Evolutionary conservation across 139 green algal genomes (phyloP), one percentile per base, ranked within the genome.

Genomic region (Chlamydomonas sp.): DNA sequence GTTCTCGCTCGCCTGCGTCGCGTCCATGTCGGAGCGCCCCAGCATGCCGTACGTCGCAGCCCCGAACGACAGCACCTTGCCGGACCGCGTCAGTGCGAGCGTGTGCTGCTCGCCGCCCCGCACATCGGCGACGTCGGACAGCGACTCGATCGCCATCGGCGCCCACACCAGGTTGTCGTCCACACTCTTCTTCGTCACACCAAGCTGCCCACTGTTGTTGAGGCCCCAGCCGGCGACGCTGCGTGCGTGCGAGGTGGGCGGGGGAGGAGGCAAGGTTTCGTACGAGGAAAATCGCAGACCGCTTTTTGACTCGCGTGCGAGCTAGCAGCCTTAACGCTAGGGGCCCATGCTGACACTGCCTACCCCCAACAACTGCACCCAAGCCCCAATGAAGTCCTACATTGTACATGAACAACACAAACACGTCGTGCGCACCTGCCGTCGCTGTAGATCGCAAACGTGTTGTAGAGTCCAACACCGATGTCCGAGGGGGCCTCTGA

Each of bases 121-220:
- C 6, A 87, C 72, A 29, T 30, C 28, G 5, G 35, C 8, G 38
- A 70, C 58, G 6, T 70, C 8, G 28, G 31, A 57, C 47, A 22
- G 22, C 47, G 22, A 20, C 6, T 43, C 34, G 2, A 73, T 62
- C 35, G 39, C 38, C 2, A 57, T 39, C 20, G 68, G 68, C 22
- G 3, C 10, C 68, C 68, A 73, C 34, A 48, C 29, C 36, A 73
- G 68, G 57, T 67, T 68, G 26, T 73, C 57, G 16, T 70, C 3
- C 59, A 38, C 70, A 37, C 43, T 35, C 20, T 50, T 26, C 72
- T 79, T 79, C 48, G 36, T 0, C 3, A 83, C 31, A n/a, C 72
- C 90, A 30, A 97, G 82, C 84, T 97, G 91, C 8, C 86, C 87
- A 60, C 86, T 90, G 78, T 97, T 96, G 82, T 97, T 97, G 2